Conservation (phyloP, 2,329 filamentous ascomycete genomes). For the Aspergillus sclerotialis region DNA sequence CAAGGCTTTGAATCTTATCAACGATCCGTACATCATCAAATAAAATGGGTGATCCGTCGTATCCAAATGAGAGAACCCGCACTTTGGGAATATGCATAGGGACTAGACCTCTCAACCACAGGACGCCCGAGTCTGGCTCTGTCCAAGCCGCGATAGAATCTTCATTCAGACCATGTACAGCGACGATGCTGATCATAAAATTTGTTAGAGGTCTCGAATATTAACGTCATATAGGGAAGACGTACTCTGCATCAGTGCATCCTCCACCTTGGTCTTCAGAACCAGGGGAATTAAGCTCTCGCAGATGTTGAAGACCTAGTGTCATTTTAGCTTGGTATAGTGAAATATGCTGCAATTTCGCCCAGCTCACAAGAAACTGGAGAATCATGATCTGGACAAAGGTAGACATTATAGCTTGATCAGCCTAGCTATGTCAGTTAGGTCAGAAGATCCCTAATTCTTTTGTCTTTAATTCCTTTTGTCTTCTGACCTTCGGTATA, state of each 20-base stretch:
- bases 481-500: too few species aligned
- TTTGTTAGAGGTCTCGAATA: not conserved
- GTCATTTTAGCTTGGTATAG: not conserved
- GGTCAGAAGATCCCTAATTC: too few species aligned
- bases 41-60: slow-evolving; percentile 23
- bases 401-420: too few species aligned
- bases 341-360: not conserved
- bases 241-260: not conserved
- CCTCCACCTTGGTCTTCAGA: not conserved
- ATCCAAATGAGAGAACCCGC: slow-evolving; percentile 25
- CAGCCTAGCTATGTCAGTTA: too few species aligned
- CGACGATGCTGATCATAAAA: too few species aligned
- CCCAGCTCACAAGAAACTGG: not conserved
- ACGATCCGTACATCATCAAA: slow-evolving; percentile 26
- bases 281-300: not conserved
- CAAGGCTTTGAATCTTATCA: slow-evolving; percentile 30
- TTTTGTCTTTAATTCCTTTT: too few species aligned
- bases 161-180: slow-evolving; percentile 38
- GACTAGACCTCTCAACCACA: slow-evolving; percentile 22
- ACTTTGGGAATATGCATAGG: slow-evolving; percentile 23
- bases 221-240: not conserved
- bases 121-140: slow-evolving; percentile 26
- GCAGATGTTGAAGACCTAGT: not conserved
- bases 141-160: slow-evolving; percentile 34
- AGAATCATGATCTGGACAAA: too few species aligned